A percentile compares a stretch with the other conserved stretches of the same genome.
Evolutionary conservation across 352 stramenopile genomes (phyloP).

Genomic region (Pythium pectinolyticum): DNA sequence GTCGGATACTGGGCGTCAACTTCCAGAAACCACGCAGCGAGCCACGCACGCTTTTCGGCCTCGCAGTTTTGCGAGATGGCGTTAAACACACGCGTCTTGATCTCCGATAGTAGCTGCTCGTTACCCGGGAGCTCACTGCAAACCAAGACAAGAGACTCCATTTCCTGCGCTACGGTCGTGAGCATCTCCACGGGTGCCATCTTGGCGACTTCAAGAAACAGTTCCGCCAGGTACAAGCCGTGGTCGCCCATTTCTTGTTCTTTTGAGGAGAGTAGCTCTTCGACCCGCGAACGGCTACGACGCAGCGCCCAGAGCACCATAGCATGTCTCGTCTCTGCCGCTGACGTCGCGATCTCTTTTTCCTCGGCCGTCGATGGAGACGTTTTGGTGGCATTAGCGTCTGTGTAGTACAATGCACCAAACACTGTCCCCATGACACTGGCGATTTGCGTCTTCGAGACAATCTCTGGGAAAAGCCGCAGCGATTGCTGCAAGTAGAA

Average conservation of each 20-base stretch:
- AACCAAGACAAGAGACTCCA: slow-evolving; percentile 47
- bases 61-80: slow-evolving; percentile 59
- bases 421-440: slow-evolving; percentile 51
- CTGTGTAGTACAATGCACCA: slow-evolving; percentile 41
- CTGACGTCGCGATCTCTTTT: slow-evolving; percentile 9
- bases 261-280: slow-evolving; percentile 28
- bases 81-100: slow-evolving; percentile 45
- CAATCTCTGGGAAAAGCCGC: slow-evolving; percentile 36
- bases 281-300: slow-evolving; percentile 39
- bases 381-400: too few relatives aligned
- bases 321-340: slow-evolving; percentile 18
- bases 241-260: background rate
- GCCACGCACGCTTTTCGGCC: slow-evolving; percentile 57
- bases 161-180: slow-evolving; percentile 36
- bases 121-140: slow-evolving; percentile 23
- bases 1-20: slow-evolving; percentile 38
- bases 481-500: slow-evolving; percentile 59
- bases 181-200: slow-evolving; percentile 54
- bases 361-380: slow-evolving; percentile 10
- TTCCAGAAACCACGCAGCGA: slow-evolving; percentile 63
- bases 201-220: slow-evolving; percentile 67
- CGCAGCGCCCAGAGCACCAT: slow-evolving; percentile 57
- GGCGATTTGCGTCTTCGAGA: slow-evolving; percentile 35
- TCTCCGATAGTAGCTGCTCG: slow-evolving; percentile 22
- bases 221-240: slow-evolving; percentile 46